Percentiles rank a stretch among this genome's conserved stretches.
Evolutionary conservation across 805 yeast genomes (phyloP).

Genomic region (Schwanniomyces polymorphus): DNA sequence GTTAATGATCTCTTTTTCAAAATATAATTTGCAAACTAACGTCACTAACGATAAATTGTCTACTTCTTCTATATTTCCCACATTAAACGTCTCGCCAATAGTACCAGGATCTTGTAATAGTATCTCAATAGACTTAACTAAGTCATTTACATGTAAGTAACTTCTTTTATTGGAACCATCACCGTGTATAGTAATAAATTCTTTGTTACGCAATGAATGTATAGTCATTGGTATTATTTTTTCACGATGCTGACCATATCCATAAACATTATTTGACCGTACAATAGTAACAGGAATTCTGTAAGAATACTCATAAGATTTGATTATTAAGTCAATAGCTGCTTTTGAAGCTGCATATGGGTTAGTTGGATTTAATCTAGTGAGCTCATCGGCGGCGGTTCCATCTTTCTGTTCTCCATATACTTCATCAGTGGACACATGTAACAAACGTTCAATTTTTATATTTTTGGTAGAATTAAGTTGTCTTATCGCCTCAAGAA

Average conservation of each 20-base stretch:
- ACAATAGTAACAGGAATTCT: conserved; percentile 41
- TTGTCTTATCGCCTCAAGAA: conserved; percentile 41
- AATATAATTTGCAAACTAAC: conserved; percentile 15
- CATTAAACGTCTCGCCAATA: conserved; percentile 18
- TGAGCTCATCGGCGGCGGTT: conserved; percentile 29
- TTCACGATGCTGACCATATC: conserved; percentile 55
- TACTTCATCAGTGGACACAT: conserved; percentile 61
- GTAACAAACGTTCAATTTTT: conserved; percentile 25
- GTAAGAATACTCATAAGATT: conserved; percentile 45
- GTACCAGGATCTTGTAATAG: conserved; percentile 15
- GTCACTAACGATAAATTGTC: conserved; percentile 23
- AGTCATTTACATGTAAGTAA: conserved; percentile 47
- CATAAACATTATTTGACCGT: conserved; percentile 54
- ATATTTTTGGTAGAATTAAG: background rate
- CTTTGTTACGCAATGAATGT: conserved; percentile 18
- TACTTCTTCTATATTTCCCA: conserved; percentile 26
- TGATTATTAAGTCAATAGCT: conserved; percentile 47
- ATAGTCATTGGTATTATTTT: conserved; percentile 43
- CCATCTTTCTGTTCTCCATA: conserved; percentile 44
- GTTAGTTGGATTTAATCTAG: conserved; percentile 48
- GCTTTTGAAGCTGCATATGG: conserved; percentile 62
- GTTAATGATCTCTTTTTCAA: conserved; percentile 3
- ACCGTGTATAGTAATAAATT: conserved; percentile 46
- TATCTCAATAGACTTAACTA: conserved; percentile 35
- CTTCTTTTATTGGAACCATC: conserved; percentile 43